Percentiles rank a stretch among this genome's conserved stretches.
Conservation (phyloP, 2,329 filamentous ascomycete genomes). For the Talaromyces rugulosus region DNA sequence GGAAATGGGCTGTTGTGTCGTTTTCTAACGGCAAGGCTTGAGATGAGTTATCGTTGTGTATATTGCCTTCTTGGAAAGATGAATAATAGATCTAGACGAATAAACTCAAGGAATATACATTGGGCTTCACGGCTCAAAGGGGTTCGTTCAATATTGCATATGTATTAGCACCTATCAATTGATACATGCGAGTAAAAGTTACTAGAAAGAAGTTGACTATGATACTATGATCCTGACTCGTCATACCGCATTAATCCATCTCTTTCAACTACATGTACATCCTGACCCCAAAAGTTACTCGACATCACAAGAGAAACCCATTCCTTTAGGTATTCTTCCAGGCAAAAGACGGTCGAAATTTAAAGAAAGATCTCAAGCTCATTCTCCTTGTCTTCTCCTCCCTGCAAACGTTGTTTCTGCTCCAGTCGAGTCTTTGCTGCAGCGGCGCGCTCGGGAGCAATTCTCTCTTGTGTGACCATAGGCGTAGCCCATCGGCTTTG, state of each 20-base stretch:
- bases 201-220: not conserved
- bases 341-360: not conserved
- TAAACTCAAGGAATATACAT: not conserved
- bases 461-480: slow-evolving; percentile 13
- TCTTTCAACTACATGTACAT: not conserved
- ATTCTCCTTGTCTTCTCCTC: slow-evolving; percentile 32
- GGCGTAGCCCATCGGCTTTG: not conserved
- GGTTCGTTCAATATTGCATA: not conserved
- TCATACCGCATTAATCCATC: not conserved
- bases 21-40: slow-evolving; percentile 65
- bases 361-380: slow-evolving; percentile 13
- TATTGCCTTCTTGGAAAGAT: not conserved
- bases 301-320: not conserved
- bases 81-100: not conserved
- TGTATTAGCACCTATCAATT: not conserved
- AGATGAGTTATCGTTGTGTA: not conserved
- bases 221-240: not conserved
- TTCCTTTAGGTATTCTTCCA: not conserved
- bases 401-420: slow-evolving; percentile 21
- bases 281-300: too few relatives aligned
- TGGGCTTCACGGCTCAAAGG: not conserved
- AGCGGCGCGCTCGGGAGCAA: slow-evolving; percentile 29
- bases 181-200: not conserved
- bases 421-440: slow-evolving; percentile 33
- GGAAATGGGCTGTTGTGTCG: slow-evolving; percentile 94